Conservation (phyloP, 306 rosid species). For the Cajanus cajan region DNA sequence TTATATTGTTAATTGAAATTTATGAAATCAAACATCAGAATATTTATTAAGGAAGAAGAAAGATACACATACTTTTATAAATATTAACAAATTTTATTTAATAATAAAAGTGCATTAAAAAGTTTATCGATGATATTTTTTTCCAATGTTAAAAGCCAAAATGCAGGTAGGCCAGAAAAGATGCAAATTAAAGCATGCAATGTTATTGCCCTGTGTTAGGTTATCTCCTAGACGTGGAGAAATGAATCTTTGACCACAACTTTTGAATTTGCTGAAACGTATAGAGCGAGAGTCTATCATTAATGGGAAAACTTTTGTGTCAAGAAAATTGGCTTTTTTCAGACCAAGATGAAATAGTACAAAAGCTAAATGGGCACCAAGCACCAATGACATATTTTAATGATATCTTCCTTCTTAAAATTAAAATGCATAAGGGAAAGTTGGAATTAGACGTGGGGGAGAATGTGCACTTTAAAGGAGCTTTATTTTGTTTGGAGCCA, state of each 20-base stretch:
- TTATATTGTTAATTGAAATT: neutral
- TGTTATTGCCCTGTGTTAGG: neutral
- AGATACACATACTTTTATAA: neutral
- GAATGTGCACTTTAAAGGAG: conserved; percentile 26
- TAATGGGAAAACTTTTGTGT: conserved; percentile 17
- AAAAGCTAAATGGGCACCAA: conserved; percentile 12
- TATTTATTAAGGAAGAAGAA: neutral
- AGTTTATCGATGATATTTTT: neutral
- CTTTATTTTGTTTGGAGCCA: conserved; percentile 36
- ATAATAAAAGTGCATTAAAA: neutral
- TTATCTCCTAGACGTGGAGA: conserved; percentile 16
- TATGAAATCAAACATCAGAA: neutral
- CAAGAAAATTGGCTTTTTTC: conserved; percentile 26
- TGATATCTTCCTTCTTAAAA: neutral
- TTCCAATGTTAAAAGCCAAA: conserved; percentile 2
- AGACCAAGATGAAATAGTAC: conserved; percentile 6
- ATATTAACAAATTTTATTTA: neutral
- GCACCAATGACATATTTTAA: neutral
- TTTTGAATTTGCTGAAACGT: conserved; percentile 32
- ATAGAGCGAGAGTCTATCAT: neutral
- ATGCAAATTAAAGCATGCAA: neutral
- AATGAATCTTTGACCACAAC: conserved; percentile 45
- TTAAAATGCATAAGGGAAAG: neutral
- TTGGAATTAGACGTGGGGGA: conserved; percentile 16
- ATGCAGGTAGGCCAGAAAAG: neutral